Evolutionary conservation across 129 eudicot species (phyloP), one percentile per base, ranked within the genome.

Genomic region (Saussurea involucrata): DNA sequence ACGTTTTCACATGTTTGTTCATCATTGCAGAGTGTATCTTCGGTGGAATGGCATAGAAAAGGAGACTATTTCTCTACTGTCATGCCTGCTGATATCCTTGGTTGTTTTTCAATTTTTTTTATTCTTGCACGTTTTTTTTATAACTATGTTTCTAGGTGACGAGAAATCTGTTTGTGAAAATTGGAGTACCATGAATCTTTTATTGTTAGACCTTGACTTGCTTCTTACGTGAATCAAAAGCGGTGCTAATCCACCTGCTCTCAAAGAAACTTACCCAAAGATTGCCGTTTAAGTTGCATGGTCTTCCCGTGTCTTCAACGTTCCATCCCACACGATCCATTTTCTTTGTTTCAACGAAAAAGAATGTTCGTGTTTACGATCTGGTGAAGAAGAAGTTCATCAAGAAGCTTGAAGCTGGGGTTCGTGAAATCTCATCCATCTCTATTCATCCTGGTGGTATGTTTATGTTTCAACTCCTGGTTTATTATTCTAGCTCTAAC

Each of bases 11-110:
- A 27, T 55, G 31, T 58, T 78, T 67, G 22, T 83, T 78, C 49
- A 28, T 75, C 71, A 61, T 63, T 86, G 83, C 96, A 95, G 99
- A 85, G 87, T 20, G 97, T 95, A 20, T 75, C 97, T 73, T 88
- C 93, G 34, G 91, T 92, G 46, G 96, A 95, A 84, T 95, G 97
- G 99, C 99, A 95, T 88, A 91, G 99, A 55, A 90, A 81, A 88
- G 99, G 99, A 87, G 99, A 95, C 87, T 95, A 95, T 84, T 88
- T 95, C 76, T 92, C 99, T 27, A 75, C 95, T 28, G 91, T 92
- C 63, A 90, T 95, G 96, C 99, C 95, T n/a, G 71, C 88, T 79
- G 99, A 92, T 95, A 95, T 95, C 99, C 99, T 95, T 90, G 71
- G n/a, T 46, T 66, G 7, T 29, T 25, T 72, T 44, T 58, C 9